These are phyloP conservation scores for Trichosporon coremiiforme DNA, from an alignment of 1,284 basidiomycete species.

Conservation along the genomic window DNA sequence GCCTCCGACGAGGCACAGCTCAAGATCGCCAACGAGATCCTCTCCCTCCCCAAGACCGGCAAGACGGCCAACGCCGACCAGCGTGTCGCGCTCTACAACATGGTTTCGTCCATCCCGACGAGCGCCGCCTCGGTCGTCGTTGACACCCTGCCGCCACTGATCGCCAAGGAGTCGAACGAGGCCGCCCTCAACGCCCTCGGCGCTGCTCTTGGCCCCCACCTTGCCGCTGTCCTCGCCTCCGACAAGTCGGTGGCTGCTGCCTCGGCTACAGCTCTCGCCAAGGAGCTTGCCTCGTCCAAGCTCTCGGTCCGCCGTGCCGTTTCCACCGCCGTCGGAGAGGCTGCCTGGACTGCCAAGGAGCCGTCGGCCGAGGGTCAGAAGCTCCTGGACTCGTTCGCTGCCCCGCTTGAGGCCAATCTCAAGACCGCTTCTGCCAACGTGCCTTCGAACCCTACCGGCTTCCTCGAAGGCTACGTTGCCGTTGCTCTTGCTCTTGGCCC, in stretches of 20 bases:
- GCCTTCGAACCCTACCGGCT: conserved; percentile 66
- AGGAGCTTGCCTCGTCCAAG: conserved; percentile 69
- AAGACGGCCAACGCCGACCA: conserved; percentile 87
- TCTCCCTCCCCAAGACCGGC: conserved; percentile 71
- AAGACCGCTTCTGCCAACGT: conserved; percentile 60
- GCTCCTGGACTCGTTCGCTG: conserved; percentile 63
- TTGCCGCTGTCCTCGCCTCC: conserved; percentile 62
- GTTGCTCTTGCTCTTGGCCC: conserved; percentile 70
- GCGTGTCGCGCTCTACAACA: conserved; percentile 74
- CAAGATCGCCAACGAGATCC: conserved; percentile 65
- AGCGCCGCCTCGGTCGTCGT: conserved; percentile 63
- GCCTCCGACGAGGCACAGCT: conserved; percentile 47
- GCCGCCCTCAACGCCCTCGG: conserved; percentile 63
- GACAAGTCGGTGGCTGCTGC: conserved; percentile 59
- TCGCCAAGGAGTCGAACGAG: conserved; percentile 77
- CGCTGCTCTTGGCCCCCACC: conserved; percentile 64
- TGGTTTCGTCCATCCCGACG: conserved; percentile 67
- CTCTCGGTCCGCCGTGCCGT: conserved; percentile 62
- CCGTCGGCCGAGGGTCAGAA: conserved; percentile 53
- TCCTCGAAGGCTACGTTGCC: conserved; percentile 80
- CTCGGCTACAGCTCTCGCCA: conserved; percentile 61
- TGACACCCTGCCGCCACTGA: conserved; percentile 63
- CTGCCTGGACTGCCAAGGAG: conserved; percentile 59
- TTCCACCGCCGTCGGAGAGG: conserved; percentile 62
- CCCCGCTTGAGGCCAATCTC: conserved; percentile 69